Evolutionary conservation across 148 eudicot genomes (phyloP).

Genomic region (Bassia scoparia): DNA sequence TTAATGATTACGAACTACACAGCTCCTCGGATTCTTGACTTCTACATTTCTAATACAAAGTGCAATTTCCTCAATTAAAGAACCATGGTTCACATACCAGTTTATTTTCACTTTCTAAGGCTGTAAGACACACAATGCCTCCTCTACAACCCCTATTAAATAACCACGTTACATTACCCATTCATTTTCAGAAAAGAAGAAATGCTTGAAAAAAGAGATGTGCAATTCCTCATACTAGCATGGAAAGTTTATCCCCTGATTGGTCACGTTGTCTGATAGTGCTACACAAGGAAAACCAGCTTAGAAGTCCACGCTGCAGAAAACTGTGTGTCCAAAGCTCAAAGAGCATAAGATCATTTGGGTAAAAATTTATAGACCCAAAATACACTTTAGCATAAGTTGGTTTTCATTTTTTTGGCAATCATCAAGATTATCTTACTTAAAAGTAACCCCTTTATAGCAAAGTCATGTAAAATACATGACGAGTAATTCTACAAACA

Average conservation of each 20-base stretch:
- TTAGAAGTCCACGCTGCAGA: neutral
- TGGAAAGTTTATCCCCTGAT: neutral
- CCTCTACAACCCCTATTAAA: neutral
- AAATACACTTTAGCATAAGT: too few species aligned
- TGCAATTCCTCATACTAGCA: neutral
- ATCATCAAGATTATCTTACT: too few species aligned
- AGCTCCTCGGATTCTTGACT: neutral
- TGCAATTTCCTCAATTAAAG: too few species aligned
- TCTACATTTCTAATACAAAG: neutral
- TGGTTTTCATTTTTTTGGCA: too few species aligned
- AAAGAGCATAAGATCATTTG: neutral
- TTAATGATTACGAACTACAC: neutral
- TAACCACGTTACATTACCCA: neutral
- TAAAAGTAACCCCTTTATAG: too few species aligned
- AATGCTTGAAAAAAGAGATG: neutral
- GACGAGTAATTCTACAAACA: too few species aligned
- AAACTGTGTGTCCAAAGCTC: neutral
- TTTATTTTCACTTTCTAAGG: neutral
- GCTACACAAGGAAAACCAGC: neutral
- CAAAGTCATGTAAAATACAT: too few species aligned
- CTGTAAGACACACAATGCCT: neutral
- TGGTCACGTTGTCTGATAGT: neutral
- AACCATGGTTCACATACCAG: too few species aligned
- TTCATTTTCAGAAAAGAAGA: neutral
- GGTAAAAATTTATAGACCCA: too few species aligned